Evolutionary conservation across 2,329 filamentous ascomycete genomes (phyloP).

Genomic region (Fusarium illudens): DNA sequence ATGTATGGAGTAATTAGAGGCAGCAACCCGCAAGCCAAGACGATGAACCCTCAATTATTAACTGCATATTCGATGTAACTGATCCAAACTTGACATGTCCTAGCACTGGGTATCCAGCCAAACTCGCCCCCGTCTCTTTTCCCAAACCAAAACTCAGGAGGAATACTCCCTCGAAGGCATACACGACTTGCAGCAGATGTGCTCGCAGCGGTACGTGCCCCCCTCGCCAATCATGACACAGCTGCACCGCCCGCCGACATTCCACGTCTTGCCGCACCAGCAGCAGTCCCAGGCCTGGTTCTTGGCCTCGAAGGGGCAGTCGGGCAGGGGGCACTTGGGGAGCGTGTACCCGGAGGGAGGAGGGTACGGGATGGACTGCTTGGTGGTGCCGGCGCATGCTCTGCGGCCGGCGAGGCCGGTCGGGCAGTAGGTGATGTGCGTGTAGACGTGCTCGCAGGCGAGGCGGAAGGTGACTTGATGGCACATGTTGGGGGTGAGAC

Average conservation of each 20-base stretch:
- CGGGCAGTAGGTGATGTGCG: slow-evolving; percentile 55
- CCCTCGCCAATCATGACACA: slow-evolving; percentile 63
- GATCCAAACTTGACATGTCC: background rate
- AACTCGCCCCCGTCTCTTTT: background rate
- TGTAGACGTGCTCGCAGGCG: slow-evolving; percentile 60
- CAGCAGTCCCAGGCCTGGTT: slow-evolving; percentile 64
- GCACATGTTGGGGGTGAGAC: slow-evolving; percentile 51
- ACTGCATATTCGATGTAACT: background rate
- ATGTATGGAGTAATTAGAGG: background rate
- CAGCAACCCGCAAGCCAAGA: background rate
- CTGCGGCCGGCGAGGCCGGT: slow-evolving; percentile 50
- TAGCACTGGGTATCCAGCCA: slow-evolving; percentile 11
- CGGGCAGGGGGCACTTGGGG: slow-evolving; percentile 56
- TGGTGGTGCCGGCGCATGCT: slow-evolving; percentile 55
- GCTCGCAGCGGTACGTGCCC: slow-evolving; percentile 59
- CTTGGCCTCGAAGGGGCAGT: slow-evolving; percentile 60
- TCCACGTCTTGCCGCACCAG: slow-evolving; percentile 64
- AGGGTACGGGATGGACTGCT: slow-evolving; percentile 56
- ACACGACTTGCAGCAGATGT: slow-evolving; percentile 63
- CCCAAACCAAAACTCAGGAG: slow-evolving; percentile 10
- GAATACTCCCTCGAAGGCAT: slow-evolving; percentile 51
- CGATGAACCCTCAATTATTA: background rate
- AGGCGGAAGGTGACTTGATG: slow-evolving; percentile 60
- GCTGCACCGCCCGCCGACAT: slow-evolving; percentile 58
- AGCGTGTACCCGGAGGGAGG: slow-evolving; percentile 54